Base-by-base conservation (phyloP, 2,329 filamentous ascomycete species). In the Aspergillus ochraceoroseus region DNA sequence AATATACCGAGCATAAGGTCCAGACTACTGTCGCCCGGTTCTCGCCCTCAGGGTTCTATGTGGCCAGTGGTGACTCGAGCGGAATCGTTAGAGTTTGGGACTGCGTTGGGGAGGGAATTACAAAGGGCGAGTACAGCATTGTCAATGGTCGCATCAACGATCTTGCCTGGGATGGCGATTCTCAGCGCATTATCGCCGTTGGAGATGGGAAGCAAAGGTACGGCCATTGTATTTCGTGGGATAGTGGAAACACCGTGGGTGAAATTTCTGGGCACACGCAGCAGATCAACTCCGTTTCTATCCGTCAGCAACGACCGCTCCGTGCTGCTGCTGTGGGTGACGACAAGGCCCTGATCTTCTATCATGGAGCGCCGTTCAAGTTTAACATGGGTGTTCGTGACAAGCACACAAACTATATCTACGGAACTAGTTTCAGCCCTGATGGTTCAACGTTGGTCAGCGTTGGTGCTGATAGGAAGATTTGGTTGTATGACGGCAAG, bases 91-190 rank as follows among this genome's bases (percentile, higher is more conserved):
- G 86, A 49, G 85, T 98, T 3, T 98, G 92, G 92, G 90, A 96
- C 64, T 79, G 76, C 49, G 81, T 85, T 8, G 83, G 90, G 40
- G 86, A 87, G 53, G 88, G 88, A 31, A 86, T 83, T 57, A 95
- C 87, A 31, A 94, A 94, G 66, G 87, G 89, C 52, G 90, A 96
- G 66, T 96, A 95, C 67, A 77, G 81, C 59, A 95, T 96, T 67
- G 89, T 96, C 58, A 88, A 86, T 22, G 92, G 92, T 8, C 83
- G 87, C 38, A 90, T 98, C 68, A 94, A 95, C 62, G 92, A 98
- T 63, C 80, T 98, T 51, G 90, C 88, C 1, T 98, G 92, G 89
- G 92, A 96, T 58, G 90, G 89, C 42, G 92, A 98, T 67, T 94
- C 86, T 46, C 89, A 95, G 71, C 83, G 92, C 34, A 83, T 98